These are phyloP conservation scores for Cryptococcus sp. DNA, from an alignment of 1,284 basidiomycete species.

Conservation along the genomic window DNA sequence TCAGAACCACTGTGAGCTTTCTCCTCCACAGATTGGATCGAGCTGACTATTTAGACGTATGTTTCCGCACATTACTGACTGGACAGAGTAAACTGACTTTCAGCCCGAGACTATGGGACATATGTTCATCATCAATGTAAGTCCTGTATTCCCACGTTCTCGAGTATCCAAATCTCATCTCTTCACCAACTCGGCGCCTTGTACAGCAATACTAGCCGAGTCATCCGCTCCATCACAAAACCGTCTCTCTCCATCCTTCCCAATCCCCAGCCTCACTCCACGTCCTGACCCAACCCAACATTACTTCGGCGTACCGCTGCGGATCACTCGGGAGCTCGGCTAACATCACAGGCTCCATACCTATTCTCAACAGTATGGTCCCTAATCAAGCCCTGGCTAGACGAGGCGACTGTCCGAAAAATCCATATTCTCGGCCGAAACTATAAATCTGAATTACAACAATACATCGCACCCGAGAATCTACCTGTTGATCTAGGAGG, in stretches of 20 bases:
- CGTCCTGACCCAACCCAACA: not conserved
- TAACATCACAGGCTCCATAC: slow-evolving; percentile 61
- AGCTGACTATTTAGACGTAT: slow-evolving; percentile 10
- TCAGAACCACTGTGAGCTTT: slow-evolving; percentile 68
- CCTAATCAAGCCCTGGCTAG: slow-evolving; percentile 89
- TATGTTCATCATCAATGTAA: slow-evolving; percentile 86
- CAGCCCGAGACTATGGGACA: slow-evolving; percentile 91
- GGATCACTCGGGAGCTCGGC: not conserved
- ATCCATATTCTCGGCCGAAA: slow-evolving; percentile 71
- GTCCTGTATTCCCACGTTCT: slow-evolving; percentile 6
- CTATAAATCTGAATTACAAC: slow-evolving; percentile 62
- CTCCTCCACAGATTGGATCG: not conserved
- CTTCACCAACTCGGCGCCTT: not conserved
- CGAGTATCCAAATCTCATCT: not conserved
- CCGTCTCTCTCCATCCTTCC: not conserved
- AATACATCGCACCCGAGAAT: slow-evolving; percentile 78
- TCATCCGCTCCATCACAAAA: not conserved
- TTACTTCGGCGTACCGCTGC: not conserved
- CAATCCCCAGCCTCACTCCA: not conserved
- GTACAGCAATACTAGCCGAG: not conserved
- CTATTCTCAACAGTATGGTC: slow-evolving; percentile 85
- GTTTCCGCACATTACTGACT: not conserved
- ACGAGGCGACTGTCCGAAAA: slow-evolving; percentile 90
- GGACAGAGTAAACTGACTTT: not conserved
- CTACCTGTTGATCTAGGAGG: slow-evolving; percentile 85